Base-by-base conservation (phyloP, 768 basidiomycete species). In the Cystobasidium onofrii region DNA sequence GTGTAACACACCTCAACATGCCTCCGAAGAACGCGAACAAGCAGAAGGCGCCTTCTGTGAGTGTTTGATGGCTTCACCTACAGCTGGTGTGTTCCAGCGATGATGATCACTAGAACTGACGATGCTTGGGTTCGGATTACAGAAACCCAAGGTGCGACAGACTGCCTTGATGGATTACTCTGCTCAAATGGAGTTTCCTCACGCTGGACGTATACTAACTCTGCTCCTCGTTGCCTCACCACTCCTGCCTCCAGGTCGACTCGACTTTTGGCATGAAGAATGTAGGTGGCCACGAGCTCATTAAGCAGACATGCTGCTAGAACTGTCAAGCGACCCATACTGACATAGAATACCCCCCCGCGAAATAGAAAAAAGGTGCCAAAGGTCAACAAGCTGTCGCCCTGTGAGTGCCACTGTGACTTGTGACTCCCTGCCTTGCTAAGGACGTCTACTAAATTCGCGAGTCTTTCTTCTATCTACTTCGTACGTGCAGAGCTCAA, bases 261-360 rank as follows among this genome's bases (percentile, higher is more conserved):
- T 18, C 91, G 90, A 92, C 90, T 66, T 91, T 91, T 82, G 90
- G 90, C 65, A 82, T 91, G 86, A 91, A 91, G 85, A 91, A 60
- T 60, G 91, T 81, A 90, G 90, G 75, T 76, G 15, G 46, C n/a
- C 9, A 15, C 20, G 3, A 3, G 12, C 41, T 43, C 41, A 18
- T 88, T 84, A n/a, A n/a, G n/a, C n/a, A 31, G 65, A 70, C 54
- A 44, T 72, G 29, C 23, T 20, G 34, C 44, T 33, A 29, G 31
- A 60, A 57, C n/a, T 12, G 9, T 1, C 20, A 23, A 13, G 55
- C 20, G 13, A 15, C 20, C 55, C 52, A 25, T 36, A 31, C 60
- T 41, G 23, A 31, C 20, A 33, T 36, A 6, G 17, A 1, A n/a
- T 9, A 64, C 3, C 15, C 25, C 20, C 18, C 39, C 15, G 12